Conservation (phyloP, 495 filamentous ascomycete species). For the Venustampulla echinocandica region DNA sequence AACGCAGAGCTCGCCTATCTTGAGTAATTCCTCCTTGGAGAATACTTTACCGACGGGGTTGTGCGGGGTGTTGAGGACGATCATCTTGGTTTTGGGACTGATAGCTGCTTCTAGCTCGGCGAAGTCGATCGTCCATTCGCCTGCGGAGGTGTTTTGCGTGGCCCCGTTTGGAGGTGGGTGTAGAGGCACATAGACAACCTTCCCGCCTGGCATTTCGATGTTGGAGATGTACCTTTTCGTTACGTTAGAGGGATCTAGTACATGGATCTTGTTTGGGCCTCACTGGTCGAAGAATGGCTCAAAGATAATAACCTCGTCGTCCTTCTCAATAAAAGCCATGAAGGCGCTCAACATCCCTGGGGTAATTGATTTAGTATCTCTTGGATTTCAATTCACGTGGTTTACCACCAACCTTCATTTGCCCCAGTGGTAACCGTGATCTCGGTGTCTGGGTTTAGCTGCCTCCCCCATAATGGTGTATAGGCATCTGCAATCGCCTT, state of each 20-base stretch:
- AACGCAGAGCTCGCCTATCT: conserved; percentile 82
- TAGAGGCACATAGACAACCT: conserved; percentile 85
- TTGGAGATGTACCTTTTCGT: conserved; percentile 77
- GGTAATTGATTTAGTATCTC: neutral
- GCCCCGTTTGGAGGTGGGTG: conserved; percentile 83
- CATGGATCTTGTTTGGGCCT: conserved; percentile 21
- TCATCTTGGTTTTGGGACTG: conserved; percentile 83
- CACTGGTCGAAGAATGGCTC: conserved; percentile 99
- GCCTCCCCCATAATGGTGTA: conserved; percentile 71
- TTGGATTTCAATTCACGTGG: neutral
- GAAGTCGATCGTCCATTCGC: conserved; percentile 84
- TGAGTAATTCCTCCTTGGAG: conserved; percentile 69
- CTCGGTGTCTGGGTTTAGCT: conserved; percentile 79
- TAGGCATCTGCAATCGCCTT: conserved; percentile 89
- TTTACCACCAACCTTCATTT: conserved; percentile 68
- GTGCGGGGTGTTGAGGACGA: conserved; percentile 79
- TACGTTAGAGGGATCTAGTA: conserved; percentile 5
- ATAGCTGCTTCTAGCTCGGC: conserved; percentile 76
- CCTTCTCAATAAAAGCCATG: conserved; percentile 91
- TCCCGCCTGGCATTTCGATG: conserved; percentile 95
- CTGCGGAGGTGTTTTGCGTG: conserved; percentile 67
- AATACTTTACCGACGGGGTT: conserved; percentile 97
- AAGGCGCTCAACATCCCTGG: conserved; percentile 78
- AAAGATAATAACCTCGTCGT: conserved; percentile 95
- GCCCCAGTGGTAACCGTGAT: conserved; percentile 93